Percentiles rank a stretch among this genome's conserved stretches.
These are phyloP conservation scores for Mortierella sp. DNA, from an alignment of 371 early-diverging fungal genomes.

Conservation along the genomic window DNA sequence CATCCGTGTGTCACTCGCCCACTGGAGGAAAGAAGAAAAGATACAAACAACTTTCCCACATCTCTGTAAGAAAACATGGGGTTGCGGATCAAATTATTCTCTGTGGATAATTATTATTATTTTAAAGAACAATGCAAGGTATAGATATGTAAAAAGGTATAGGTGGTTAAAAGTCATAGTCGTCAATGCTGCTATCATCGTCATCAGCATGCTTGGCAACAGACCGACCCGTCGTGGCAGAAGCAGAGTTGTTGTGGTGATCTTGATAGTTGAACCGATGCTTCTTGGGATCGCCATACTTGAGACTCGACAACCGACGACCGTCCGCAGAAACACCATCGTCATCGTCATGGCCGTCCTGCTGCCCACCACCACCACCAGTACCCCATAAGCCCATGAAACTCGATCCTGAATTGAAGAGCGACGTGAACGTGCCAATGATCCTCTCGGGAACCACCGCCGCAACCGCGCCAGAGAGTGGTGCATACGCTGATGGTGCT, in stretches of 20 bases:
- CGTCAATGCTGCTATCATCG: conserved; percentile 38
- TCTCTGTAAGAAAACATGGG: background rate
- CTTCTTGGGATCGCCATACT: conserved; percentile 26
- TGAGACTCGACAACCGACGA: conserved; percentile 13
- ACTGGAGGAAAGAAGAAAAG: background rate
- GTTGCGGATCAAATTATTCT: background rate
- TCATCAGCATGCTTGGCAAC: conserved; percentile 17
- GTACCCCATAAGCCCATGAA: conserved; percentile 41
- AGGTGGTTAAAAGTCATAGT: conserved; percentile 41
- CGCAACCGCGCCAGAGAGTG: background rate
- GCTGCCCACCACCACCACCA: background rate
- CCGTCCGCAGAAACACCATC: background rate
- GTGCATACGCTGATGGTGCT: background rate
- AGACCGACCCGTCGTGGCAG: background rate
- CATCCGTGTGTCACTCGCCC: background rate
- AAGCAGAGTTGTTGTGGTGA: background rate
- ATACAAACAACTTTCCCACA: background rate
- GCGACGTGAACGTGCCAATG: conserved; percentile 26
- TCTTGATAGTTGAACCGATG: conserved; percentile 15
- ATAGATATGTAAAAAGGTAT: background rate
- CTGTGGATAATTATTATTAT: background rate
- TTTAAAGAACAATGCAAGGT: background rate
- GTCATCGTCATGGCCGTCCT: background rate
- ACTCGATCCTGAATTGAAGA: conserved; percentile 46
- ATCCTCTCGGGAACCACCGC: conserved; percentile 18